Percentiles rank a stretch among this genome's conserved stretches.
These are phyloP conservation scores for Apiotrichum gracile DNA, from an alignment of 1,284 basidiomycete species.

Conservation along the genomic window DNA sequence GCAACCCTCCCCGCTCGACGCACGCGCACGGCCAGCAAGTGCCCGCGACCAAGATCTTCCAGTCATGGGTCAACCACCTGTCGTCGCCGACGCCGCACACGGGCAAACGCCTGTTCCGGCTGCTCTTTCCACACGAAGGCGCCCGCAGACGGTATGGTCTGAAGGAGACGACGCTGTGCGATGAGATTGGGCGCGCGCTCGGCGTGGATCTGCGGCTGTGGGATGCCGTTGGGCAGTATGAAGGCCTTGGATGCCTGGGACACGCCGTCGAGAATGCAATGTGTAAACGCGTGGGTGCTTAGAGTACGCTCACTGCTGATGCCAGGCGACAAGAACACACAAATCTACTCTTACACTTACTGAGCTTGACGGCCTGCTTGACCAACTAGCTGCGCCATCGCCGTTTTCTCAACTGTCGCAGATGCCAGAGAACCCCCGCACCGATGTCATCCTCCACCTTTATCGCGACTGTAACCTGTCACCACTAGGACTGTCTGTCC, in stretches of 20 bases:
- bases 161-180: slow-evolving; percentile 62
- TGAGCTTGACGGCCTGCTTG: slow-evolving; percentile 60
- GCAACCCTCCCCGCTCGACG: slow-evolving; percentile 25
- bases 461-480: slow-evolving; percentile 44
- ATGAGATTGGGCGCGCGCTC: slow-evolving; percentile 54
- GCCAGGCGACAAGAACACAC: not conserved
- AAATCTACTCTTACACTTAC: slow-evolving; percentile 28
- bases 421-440: slow-evolving; percentile 2
- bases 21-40: slow-evolving; percentile 1
- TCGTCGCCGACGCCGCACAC: slow-evolving; percentile 20
- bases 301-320: too few species aligned
- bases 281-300: not conserved
- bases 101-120: slow-evolving; percentile 54
- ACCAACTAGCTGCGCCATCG: slow-evolving; percentile 64
- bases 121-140: slow-evolving; percentile 79
- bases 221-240: slow-evolving; percentile 49
- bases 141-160: slow-evolving; percentile 62
- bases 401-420: slow-evolving; percentile 54
- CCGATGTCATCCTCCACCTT: slow-evolving; percentile 9
- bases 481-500: slow-evolving; percentile 57
- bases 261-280: slow-evolving; percentile 55
- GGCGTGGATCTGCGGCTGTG: slow-evolving; percentile 52
- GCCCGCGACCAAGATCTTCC: slow-evolving; percentile 27
- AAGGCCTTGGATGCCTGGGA: slow-evolving; percentile 65
- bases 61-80: slow-evolving; percentile 34